Evolutionary conservation across 192 early-diverging fungal genomes (phyloP).

Genomic region (Obelidium mucronatum): DNA sequence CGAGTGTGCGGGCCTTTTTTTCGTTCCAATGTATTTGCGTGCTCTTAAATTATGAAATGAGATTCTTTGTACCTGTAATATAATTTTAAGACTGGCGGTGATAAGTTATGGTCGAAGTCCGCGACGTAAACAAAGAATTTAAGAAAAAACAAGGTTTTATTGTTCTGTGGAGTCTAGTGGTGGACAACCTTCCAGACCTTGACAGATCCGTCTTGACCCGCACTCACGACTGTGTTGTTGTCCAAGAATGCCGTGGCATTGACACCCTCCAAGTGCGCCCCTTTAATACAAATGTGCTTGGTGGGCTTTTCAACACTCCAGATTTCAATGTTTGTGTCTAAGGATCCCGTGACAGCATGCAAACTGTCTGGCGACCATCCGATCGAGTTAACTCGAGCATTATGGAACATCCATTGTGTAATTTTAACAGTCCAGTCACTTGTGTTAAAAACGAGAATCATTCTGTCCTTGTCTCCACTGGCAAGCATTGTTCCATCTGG

Average conservation of each 20-base stretch:
- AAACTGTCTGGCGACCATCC: slow-evolving; percentile 79
- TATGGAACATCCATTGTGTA: slow-evolving; percentile 89
- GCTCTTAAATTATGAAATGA: too few species aligned
- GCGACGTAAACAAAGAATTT: too few species aligned
- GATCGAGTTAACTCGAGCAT: slow-evolving; percentile 81
- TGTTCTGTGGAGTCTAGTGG: slow-evolving; percentile 18
- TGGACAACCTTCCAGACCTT: slow-evolving; percentile 58
- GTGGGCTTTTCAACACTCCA: slow-evolving; percentile 85
- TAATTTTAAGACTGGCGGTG: too few species aligned
- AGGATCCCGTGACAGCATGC: slow-evolving; percentile 78
- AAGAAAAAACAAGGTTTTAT: too few species aligned
- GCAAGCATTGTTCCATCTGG: slow-evolving; percentile 79
- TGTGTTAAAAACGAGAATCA: slow-evolving; percentile 77
- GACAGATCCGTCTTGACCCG: slow-evolving; percentile 84
- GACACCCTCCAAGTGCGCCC: slow-evolving; percentile 84
- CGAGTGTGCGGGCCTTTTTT: too few species aligned
- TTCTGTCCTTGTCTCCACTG: slow-evolving; percentile 80
- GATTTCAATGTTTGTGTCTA: slow-evolving; percentile 91
- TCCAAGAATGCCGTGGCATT: slow-evolving; percentile 76
- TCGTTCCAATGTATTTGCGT: too few species aligned
- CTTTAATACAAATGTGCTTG: slow-evolving; percentile 77
- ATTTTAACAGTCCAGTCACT: slow-evolving; percentile 58
- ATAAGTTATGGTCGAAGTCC: too few species aligned
- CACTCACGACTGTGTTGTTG: slow-evolving; percentile 70
- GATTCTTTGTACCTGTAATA: too few species aligned